Evolutionary conservation across 768 basidiomycete species (phyloP).

Genomic region (Dioszegia crocea): DNA sequence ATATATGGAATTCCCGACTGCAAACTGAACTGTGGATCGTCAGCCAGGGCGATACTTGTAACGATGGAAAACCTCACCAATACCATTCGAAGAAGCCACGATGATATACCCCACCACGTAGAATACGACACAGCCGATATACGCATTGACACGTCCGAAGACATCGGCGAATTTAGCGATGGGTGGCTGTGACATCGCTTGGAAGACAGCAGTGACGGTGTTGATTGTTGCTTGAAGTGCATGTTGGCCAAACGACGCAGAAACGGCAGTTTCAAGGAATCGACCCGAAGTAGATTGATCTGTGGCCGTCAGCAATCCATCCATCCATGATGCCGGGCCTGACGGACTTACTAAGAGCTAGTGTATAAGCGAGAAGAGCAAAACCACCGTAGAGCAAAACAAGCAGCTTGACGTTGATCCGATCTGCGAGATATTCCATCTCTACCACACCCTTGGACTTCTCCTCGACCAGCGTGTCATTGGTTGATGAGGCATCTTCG

Average conservation of each 20-base stretch:
- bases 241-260: conserved; percentile 36
- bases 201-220: conserved; percentile 42
- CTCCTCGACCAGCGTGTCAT: conserved; percentile 11
- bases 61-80: conserved; percentile 7
- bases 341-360: conserved; percentile 40
- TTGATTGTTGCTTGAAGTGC: conserved; percentile 43
- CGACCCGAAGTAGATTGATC: conserved; percentile 36
- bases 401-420: conserved; percentile 30
- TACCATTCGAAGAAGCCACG: conserved; percentile 32
- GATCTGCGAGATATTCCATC: conserved; percentile 38
- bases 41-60: not conserved
- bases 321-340: not conserved
- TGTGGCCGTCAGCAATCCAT: conserved; percentile 1
- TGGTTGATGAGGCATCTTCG: conserved; percentile 1
- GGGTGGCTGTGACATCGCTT: conserved; percentile 45
- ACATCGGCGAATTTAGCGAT: conserved; percentile 47
- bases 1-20: conserved; percentile 41
- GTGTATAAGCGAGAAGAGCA: conserved; percentile 39
- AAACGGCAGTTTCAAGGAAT: conserved; percentile 39
- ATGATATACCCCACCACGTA: conserved; percentile 45
- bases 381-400: conserved; percentile 38
- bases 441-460: conserved; percentile 41
- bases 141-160: conserved; percentile 42
- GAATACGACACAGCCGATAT: conserved; percentile 40
- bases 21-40: conserved; percentile 11